These are phyloP conservation scores for Prunus davidiana DNA, from an alignment of 306 rosid species.

Conservation along the genomic window DNA sequence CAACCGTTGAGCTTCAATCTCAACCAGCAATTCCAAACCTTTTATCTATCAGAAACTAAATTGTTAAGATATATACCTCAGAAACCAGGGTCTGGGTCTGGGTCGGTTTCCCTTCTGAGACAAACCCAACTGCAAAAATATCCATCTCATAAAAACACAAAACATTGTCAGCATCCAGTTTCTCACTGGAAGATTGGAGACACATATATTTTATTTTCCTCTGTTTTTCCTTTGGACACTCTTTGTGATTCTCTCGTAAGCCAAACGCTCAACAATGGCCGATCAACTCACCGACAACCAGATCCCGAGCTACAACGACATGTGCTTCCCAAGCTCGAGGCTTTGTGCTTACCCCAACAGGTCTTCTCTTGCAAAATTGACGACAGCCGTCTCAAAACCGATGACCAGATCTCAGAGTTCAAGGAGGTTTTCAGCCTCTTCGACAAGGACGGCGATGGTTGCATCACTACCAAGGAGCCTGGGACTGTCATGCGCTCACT, in stretches of 20 bases:
- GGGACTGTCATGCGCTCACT: conserved; percentile 82
- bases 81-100: background rate
- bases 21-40: too few relatives aligned
- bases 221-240: background rate
- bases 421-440: conserved; percentile 82
- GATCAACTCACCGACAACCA: conserved; percentile 83
- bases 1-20: too few relatives aligned
- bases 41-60: too few relatives aligned
- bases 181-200: too few relatives aligned
- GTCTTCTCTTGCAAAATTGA: too few relatives aligned
- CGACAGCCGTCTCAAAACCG: too few relatives aligned
- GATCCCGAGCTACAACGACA: too few relatives aligned
- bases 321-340: too few relatives aligned
- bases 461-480: conserved; percentile 80
- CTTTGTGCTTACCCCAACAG: too few relatives aligned
- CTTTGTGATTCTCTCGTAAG: conserved; percentile 11
- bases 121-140: background rate
- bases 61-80: too few relatives aligned
- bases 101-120: conserved; percentile 4
- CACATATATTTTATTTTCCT: background rate
- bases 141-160: background rate
- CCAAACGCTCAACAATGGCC: conserved; percentile 49
- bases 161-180: too few relatives aligned
- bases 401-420: conserved; percentile 87
- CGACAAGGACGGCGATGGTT: conserved; percentile 89